A percentile compares a stretch with the other conserved stretches of the same genome.
These are phyloP conservation scores for Primulina huaijiensis DNA, from an alignment of 257 asterid genomes.

Conservation along the genomic window DNA sequence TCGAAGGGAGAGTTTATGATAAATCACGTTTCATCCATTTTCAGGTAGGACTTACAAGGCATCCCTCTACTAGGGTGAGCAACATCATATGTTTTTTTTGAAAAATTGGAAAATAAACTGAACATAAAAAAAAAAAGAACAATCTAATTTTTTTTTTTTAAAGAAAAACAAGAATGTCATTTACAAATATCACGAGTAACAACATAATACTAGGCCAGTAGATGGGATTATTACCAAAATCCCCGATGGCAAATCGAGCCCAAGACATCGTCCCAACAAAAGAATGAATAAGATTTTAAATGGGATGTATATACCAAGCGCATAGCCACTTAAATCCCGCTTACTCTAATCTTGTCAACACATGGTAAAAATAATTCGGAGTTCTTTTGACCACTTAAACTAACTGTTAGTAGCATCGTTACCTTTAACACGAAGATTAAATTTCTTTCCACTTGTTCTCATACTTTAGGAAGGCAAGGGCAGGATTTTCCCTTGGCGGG, in stretches of 20 bases:
- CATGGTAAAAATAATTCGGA: constrained; percentile 17
- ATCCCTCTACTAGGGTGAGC: no score
- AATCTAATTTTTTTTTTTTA: no score
- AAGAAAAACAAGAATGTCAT: background rate
- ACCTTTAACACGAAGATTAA: constrained; percentile 28
- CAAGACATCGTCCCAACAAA: constrained; percentile 34
- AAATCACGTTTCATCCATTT: no score
- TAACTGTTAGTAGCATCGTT: constrained; percentile 30
- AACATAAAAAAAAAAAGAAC: no score
- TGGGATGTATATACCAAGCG: constrained; percentile 13
- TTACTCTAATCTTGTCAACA: constrained; percentile 22
- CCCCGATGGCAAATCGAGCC: constrained; percentile 21
- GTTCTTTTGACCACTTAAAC: constrained; percentile 27
- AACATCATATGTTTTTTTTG: no score
- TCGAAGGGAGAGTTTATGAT: no score
- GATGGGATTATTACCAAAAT: constrained; percentile 34
- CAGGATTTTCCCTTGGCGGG: constrained; percentile 65
- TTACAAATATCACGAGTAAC: constrained; percentile 18
- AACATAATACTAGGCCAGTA: constrained; percentile 18
- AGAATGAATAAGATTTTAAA: constrained; percentile 37
- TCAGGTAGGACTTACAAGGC: no score
- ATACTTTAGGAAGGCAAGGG: constrained; percentile 78
- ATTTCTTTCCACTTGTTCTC: constrained; percentile 81
- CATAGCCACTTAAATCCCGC: constrained; percentile 30
- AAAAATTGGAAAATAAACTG: no score